Evolutionary conservation across 2,329 filamentous ascomycete genomes (phyloP), one percentile per base, ranked within the genome.

Genomic region (Penicillium sp.): DNA sequence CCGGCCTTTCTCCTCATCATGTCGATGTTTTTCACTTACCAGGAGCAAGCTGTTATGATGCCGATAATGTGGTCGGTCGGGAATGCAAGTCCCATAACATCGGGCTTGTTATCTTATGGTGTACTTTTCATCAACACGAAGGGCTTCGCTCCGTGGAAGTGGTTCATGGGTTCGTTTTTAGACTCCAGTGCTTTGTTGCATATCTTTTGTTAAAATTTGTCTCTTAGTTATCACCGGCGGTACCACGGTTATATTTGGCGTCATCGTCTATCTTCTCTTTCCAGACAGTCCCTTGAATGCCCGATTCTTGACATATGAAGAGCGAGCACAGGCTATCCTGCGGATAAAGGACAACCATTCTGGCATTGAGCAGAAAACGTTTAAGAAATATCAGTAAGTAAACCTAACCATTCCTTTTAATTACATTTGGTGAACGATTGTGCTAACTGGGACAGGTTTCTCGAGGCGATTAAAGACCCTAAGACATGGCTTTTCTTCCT

Each of bases 1-100:
- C 81, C 81, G 0, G 76, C 74, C 0, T 79, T 82, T 47, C 60
- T 75, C 11, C 67, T 75, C 16, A 71, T 59, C 18, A 61, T 79
- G 60, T 72, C 68, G 4, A 71, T 73, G 67, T 72, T 73, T 52
- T 71, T 71, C 58, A 72, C 67, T 1, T 72, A 71, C 47, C 61
- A 67, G 12, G 71, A 73, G 57, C 72, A 74, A 49, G 72, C 55
- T 1, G 55, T 57, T 3, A 18, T 57, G 23, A 57, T 57, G 55
- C 70, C 70, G 1, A 66, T 71, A n/a, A 74, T 74, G 71, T 76
- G 71, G 71, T 71, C 72, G 3, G 66, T 72, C 24, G 71, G 71
- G 1, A 73, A 73, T 40, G 66, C 69, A 2, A 73, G 74, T 0
- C 74, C 74, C 9, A 70, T 77, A 20, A 65, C 66, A 2, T 71